Conservation (phyloP, 2,329 filamentous ascomycete genomes). For the Ceratocystis eucalypticola region DNA sequence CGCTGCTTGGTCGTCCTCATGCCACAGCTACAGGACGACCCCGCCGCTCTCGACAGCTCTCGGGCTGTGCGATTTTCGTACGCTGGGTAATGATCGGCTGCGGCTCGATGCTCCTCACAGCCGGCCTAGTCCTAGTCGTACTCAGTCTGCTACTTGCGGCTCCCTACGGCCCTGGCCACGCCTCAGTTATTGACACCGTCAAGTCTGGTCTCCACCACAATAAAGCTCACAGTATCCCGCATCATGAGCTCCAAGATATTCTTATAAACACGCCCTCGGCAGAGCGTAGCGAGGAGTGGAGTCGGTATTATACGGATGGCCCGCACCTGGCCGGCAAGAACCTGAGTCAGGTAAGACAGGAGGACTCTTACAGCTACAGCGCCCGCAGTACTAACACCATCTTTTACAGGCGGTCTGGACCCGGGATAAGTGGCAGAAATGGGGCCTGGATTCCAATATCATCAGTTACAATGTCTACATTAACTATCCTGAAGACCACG, state of each 20-base stretch:
- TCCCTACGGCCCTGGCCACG: constrained; percentile 3
- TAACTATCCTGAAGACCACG: constrained; percentile 62
- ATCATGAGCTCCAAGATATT: constrained; percentile 41
- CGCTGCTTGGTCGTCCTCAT: background rate
- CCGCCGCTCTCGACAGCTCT: background rate
- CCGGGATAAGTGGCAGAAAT: constrained; percentile 55
- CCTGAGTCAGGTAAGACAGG: constrained; percentile 44
- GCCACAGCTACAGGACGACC: background rate
- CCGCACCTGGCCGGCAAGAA: constrained; percentile 68
- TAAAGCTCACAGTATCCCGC: constrained; percentile 22
- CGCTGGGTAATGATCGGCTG: constrained; percentile 9
- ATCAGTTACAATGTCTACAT: constrained; percentile 62
- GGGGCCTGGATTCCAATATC: constrained; percentile 51
- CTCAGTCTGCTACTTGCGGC: constrained; percentile 1
- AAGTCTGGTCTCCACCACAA: constrained; percentile 6
- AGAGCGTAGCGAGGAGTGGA: constrained; percentile 54
- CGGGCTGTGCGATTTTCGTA: background rate
- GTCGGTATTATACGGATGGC: constrained; percentile 62
- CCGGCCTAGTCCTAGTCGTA: background rate
- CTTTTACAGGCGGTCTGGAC: constrained; percentile 55
- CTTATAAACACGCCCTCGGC: constrained; percentile 45
- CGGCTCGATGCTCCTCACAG: background rate
- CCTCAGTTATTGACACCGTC: constrained; percentile 4
- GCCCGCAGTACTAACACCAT: constrained; percentile 4
- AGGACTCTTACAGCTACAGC: background rate